Evolutionary conservation across 2,329 filamentous ascomycete genomes (phyloP).

Genomic region (Neofusicoccum laricinum): DNA sequence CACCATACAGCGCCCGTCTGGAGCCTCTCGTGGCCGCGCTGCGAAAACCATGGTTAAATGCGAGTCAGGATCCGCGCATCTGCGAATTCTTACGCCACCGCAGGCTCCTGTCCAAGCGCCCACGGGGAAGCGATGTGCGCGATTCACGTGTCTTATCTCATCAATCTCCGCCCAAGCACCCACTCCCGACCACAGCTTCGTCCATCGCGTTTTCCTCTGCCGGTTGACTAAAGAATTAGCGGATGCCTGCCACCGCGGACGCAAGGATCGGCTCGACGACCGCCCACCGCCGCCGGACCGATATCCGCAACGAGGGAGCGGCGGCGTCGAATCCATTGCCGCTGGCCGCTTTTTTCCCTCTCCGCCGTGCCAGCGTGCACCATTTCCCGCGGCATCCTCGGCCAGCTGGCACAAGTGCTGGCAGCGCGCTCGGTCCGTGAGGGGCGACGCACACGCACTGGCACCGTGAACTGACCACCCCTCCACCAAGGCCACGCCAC

Average conservation of each 20-base stretch:
- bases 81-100: neutral
- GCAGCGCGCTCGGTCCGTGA: neutral
- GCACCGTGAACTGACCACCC: no score
- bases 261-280: neutral
- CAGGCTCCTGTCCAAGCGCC: neutral
- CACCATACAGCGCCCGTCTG: neutral
- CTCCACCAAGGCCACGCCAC: no score
- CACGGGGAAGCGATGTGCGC: neutral
- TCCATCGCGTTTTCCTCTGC: neutral
- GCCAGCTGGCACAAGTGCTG: neutral
- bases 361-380: no score
- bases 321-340: neutral
- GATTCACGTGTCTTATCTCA: conserved; percentile 7
- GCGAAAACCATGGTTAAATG: neutral
- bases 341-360: neutral
- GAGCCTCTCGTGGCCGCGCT: neutral
- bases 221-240: neutral
- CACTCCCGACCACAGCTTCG: neutral
- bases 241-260: neutral
- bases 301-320: neutral
- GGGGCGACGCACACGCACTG: no score
- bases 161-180: conserved; percentile 5
- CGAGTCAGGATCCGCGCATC: neutral
- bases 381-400: no score
- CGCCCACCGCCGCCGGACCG: neutral